Conservation (phyloP, 2,329 filamentous ascomycete genomes). For the Fusarium miscanthi region DNA sequence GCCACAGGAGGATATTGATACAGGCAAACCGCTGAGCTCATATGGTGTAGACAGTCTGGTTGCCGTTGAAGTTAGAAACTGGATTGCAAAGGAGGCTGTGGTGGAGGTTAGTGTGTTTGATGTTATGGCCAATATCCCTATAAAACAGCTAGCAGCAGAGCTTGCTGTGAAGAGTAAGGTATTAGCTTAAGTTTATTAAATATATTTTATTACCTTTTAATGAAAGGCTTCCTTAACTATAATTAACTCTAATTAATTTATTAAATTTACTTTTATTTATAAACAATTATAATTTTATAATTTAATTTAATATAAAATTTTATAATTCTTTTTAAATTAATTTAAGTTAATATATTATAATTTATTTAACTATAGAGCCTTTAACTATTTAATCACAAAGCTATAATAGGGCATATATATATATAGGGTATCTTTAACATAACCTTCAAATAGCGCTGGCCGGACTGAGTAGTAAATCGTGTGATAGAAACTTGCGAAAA, state of each 20-base stretch:
- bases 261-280: too few species aligned
- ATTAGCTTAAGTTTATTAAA: neutral
- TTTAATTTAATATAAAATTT: too few species aligned
- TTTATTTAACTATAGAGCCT: too few species aligned
- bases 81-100: neutral
- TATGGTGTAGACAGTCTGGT: slow-evolving; percentile 3
- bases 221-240: too few species aligned
- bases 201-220: too few species aligned
- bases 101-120: neutral
- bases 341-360: too few species aligned
- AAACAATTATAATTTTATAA: too few species aligned
- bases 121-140: neutral
- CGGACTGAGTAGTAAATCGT: slow-evolving; percentile 12
- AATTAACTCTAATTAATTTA: too few species aligned
- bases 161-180: neutral
- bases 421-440: too few species aligned
- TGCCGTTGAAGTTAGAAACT: neutral
- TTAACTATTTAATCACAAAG: too few species aligned
- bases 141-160: neutral
- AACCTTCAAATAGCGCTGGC: neutral
- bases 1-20: neutral
- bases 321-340: too few species aligned
- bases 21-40: neutral
- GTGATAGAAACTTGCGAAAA: slow-evolving; percentile 8
- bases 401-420: too few species aligned